These are phyloP conservation scores for Aspergillus campestris DNA, from an alignment of 495 filamentous ascomycete genomes.

Conservation along the genomic window DNA sequence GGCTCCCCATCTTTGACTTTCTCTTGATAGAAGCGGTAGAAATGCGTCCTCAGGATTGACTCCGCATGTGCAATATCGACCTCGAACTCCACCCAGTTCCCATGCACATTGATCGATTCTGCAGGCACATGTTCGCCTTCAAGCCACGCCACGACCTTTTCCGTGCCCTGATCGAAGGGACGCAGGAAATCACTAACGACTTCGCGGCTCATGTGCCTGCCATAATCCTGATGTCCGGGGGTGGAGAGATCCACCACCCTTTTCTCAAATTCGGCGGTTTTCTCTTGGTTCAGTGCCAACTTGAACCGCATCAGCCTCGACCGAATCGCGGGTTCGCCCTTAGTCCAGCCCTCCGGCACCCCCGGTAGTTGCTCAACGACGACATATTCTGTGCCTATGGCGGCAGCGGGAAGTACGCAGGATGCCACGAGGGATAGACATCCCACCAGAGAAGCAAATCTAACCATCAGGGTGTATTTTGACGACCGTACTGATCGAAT, in stretches of 20 bases:
- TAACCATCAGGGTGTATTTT: conserved; percentile 7
- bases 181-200: conserved; percentile 42
- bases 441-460: conserved; percentile 2
- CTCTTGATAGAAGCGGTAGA: conserved; percentile 40
- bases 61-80: conserved; percentile 45
- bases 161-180: conserved; percentile 34
- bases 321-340: conserved; percentile 23
- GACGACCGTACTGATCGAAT: too few species aligned
- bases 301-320: conserved; percentile 39
- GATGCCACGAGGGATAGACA: conserved; percentile 8
- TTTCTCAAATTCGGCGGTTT: conserved; percentile 48
- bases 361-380: conserved; percentile 36
- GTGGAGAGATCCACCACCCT: conserved; percentile 54
- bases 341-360: conserved; percentile 41
- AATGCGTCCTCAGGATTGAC: conserved; percentile 45
- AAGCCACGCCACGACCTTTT: conserved; percentile 43
- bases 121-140: conserved; percentile 33
- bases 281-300: conserved; percentile 46
- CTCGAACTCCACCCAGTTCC: conserved; percentile 50
- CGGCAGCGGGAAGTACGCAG: not conserved
- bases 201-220: conserved; percentile 53
- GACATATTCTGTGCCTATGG: conserved; percentile 15
- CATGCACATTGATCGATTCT: conserved; percentile 33
- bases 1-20: conserved; percentile 9
- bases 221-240: conserved; percentile 52